These are phyloP conservation scores for Ailanthus altissimus DNA, from an alignment of 345 rosid genomes.

Conservation along the genomic window DNA sequence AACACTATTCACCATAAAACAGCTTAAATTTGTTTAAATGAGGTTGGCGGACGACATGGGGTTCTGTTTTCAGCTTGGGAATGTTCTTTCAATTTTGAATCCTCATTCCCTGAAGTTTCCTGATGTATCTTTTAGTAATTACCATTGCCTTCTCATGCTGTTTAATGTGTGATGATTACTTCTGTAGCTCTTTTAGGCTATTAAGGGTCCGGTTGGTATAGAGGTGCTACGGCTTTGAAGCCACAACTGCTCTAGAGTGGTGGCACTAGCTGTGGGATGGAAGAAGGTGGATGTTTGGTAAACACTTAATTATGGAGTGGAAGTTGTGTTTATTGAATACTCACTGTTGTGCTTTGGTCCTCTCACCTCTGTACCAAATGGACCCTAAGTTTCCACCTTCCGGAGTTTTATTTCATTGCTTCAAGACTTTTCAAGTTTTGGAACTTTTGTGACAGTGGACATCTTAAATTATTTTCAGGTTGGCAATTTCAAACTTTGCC, in stretches of 20 bases:
- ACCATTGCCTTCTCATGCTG: not conserved
- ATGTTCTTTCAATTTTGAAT: not conserved
- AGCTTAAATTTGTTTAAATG: not conserved
- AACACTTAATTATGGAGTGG: too few relatives aligned
- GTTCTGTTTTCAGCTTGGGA: conserved; percentile 2
- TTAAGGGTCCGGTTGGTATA: too few relatives aligned
- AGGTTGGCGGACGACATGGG: not conserved
- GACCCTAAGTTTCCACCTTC: not conserved
- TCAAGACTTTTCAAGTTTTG: not conserved
- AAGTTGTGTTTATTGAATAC: too few relatives aligned
- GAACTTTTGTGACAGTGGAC: not conserved
- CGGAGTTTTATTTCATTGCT: not conserved
- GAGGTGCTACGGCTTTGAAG: too few relatives aligned
- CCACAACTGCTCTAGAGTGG: too few relatives aligned
- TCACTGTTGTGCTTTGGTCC: too few relatives aligned
- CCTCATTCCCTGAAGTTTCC: not conserved
- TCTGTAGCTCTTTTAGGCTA: not conserved
- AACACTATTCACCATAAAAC: not conserved
- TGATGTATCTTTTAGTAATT: not conserved
- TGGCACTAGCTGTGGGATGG: too few relatives aligned
- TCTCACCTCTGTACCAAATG: too few relatives aligned
- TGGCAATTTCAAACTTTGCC: conserved; percentile 93
- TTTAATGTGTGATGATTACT: not conserved
- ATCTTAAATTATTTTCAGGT: conserved; percentile 43
- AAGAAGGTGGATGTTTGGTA: too few relatives aligned